phyloP scores from a whole-genome alignment of 306 rosid genomes.

The Rubus idaeus region DNA sequence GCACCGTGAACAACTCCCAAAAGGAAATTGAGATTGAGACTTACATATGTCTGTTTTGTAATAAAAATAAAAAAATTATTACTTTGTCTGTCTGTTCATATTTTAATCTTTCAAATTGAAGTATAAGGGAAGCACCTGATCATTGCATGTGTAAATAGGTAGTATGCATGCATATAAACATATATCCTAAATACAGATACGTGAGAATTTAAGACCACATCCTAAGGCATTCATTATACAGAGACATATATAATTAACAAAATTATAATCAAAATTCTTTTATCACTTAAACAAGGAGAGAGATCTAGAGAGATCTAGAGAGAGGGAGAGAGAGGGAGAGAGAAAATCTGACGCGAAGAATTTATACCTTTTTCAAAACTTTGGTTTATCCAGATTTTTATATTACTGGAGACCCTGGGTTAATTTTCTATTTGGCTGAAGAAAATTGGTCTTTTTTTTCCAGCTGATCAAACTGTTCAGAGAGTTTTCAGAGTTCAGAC shows the following conservation, averaged over 20 bases:
- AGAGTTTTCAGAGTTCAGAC: conserved; percentile 18
- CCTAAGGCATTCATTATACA: neutral
- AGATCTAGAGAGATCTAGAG: neutral
- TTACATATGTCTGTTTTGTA: neutral
- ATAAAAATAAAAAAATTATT: neutral
- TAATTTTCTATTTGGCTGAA: neutral
- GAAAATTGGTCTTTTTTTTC: conserved; percentile 6
- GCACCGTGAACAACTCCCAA: neutral
- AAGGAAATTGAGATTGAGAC: neutral
- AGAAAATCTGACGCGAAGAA: conserved; percentile 18
- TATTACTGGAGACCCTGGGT: conserved; percentile 7
- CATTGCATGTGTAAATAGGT: neutral
- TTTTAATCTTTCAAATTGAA: neutral
- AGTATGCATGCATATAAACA: conserved; percentile 1
- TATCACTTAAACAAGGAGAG: neutral
- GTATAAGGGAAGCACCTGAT: neutral
- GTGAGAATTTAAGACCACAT: neutral
- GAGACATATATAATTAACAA: neutral
- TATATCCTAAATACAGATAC: neutral
- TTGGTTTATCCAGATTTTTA: conserved; percentile 15
- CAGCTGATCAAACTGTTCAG: conserved; percentile 18
- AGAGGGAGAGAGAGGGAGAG: neutral
- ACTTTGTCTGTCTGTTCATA: neutral
- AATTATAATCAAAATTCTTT: neutral
- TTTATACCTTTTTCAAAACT: conserved; percentile 20